Conservation (phyloP, 805 yeast species). For the Metschnikowia henanensis region DNA sequence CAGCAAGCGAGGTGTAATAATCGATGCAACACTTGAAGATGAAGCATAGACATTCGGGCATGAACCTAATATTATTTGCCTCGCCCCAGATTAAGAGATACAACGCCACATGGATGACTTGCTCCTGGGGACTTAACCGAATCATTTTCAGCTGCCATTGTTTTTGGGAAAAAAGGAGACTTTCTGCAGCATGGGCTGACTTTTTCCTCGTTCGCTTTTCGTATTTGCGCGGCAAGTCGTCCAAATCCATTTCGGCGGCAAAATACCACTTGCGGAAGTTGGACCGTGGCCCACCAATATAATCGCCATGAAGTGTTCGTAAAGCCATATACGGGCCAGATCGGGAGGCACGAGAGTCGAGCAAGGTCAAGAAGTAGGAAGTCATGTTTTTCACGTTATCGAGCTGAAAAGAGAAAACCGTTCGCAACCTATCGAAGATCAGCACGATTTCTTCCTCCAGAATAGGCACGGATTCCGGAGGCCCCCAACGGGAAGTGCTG, state of each 20-base stretch:
- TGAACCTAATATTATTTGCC: constrained; percentile 79
- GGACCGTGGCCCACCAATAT: constrained; percentile 68
- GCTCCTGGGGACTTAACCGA: constrained; percentile 49
- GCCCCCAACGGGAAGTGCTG: constrained; percentile 49
- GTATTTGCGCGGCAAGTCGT: constrained; percentile 22
- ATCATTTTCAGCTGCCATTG: constrained; percentile 56
- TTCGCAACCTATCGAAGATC: constrained; percentile 51
- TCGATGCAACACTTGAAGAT: constrained; percentile 81
- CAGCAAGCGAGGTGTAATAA: constrained; percentile 51
- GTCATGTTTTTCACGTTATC: constrained; percentile 68
- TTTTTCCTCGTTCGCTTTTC: constrained; percentile 7
- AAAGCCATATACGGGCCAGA: constrained; percentile 58
- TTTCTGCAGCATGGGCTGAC: constrained; percentile 1
- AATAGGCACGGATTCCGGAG: constrained; percentile 45
- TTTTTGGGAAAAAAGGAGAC: constrained; percentile 31
- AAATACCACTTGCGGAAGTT: constrained; percentile 78
- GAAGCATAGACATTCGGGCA: constrained; percentile 89
- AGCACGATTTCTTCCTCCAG: constrained; percentile 53
- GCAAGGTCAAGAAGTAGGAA: constrained; percentile 30
- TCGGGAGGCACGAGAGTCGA: constrained; percentile 49
- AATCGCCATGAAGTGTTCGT: constrained; percentile 65
- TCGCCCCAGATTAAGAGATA: constrained; percentile 88
- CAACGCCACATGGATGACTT: constrained; percentile 62
- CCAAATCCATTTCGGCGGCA: constrained; percentile 65
- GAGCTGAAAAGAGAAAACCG: constrained; percentile 65